Conservation (phyloP, 106 monocot genomes). For the Allium fistulosum region DNA sequence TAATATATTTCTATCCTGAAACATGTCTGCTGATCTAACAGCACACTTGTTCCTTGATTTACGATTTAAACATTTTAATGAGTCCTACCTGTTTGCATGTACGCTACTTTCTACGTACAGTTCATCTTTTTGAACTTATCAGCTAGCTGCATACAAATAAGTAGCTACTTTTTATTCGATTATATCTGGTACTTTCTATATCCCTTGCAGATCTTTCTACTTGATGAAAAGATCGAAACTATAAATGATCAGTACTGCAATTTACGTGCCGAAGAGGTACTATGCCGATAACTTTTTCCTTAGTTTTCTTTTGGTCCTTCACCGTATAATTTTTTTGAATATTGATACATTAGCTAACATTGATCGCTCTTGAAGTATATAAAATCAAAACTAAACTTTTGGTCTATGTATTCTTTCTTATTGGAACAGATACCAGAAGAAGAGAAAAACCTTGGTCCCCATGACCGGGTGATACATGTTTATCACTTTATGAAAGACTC, state of each 20-base stretch:
- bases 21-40: too few species aligned
- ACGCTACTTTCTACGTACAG: too few species aligned
- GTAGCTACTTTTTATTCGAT: too few species aligned
- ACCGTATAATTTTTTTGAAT: neutral
- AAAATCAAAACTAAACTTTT: neutral
- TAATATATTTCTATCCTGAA: too few species aligned
- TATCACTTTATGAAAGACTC: constrained; percentile 91
- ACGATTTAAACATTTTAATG: too few species aligned
- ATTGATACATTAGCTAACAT: neutral
- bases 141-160: too few species aligned
- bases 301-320: too few species aligned
- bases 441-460: constrained; percentile 87
- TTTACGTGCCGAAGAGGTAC: constrained; percentile 92
- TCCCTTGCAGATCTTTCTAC: constrained; percentile 72
- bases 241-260: constrained; percentile 99
- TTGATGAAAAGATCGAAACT: constrained; percentile 84
- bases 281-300: neutral
- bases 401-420: neutral
- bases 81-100: too few species aligned
- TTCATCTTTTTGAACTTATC: too few species aligned
- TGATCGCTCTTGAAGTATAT: neutral
- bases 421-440: constrained; percentile 81
- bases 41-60: too few species aligned
- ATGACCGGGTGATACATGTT: constrained; percentile 95
- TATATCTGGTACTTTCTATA: neutral